Conservation (phyloP, 2,329 filamentous ascomycete genomes). For the Ophiostoma tasmaniense region DNA sequence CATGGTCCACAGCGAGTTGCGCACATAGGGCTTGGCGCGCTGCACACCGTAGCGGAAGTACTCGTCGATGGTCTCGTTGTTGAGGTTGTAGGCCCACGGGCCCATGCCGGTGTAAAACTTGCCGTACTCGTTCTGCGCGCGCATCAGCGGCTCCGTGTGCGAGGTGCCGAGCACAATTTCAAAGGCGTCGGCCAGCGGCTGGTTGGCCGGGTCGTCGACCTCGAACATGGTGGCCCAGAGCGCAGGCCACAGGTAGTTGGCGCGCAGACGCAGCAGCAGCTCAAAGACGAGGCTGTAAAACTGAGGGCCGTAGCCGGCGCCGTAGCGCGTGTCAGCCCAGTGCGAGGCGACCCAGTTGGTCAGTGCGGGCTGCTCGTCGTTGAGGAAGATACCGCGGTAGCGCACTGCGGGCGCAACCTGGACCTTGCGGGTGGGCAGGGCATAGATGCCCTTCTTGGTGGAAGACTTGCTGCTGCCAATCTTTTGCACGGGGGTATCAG, state of each 20-base stretch:
- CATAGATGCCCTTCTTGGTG: conserved; percentile 43
- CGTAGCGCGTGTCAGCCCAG: conserved; percentile 36
- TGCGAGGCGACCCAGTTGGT: conserved; percentile 53
- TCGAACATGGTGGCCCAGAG: conserved; percentile 63
- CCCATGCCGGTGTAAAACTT: conserved; percentile 43
- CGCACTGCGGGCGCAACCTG: conserved; percentile 55
- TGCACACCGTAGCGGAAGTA: conserved; percentile 61
- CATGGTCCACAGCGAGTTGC: conserved; percentile 56
- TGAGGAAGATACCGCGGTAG: conserved; percentile 62
- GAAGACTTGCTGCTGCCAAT: neutral
- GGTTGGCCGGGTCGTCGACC: conserved; percentile 60
- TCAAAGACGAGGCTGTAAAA: conserved; percentile 66
- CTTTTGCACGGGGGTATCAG: conserved; percentile 45
- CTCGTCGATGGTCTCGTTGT: conserved; percentile 57
- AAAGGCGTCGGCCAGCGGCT: conserved; percentile 63
- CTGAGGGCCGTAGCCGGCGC: conserved; percentile 45
- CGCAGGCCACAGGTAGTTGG: conserved; percentile 66
- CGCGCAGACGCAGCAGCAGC: conserved; percentile 57
- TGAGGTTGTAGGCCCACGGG: conserved; percentile 60
- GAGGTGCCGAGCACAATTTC: conserved; percentile 65
- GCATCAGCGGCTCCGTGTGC: conserved; percentile 65
- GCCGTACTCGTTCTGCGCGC: conserved; percentile 48
- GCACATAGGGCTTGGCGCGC: conserved; percentile 56
- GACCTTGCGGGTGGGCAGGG: conserved; percentile 43
- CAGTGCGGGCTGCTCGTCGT: conserved; percentile 59